Evolutionary conservation across 2,329 filamentous ascomycete genomes (phyloP), one percentile per base, ranked within the genome.

Genomic region (Phialophora chinensis): DNA sequence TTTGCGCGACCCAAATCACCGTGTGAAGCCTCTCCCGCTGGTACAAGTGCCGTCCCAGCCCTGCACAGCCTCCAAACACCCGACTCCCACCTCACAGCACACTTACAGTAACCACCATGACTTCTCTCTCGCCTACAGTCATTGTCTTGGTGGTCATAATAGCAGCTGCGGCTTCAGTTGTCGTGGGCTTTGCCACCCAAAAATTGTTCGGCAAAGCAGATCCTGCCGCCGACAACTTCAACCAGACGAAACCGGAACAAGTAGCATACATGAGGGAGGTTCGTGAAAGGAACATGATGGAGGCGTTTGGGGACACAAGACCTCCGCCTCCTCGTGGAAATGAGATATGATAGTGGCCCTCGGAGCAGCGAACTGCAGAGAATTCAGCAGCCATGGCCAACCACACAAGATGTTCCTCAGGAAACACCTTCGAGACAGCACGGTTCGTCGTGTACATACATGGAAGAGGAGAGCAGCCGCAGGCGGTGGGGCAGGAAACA

Each of bases 241-340:
- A 70, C 20, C 31, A 44, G 11, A 65, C 55, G 49, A 55, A 54
- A 44, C n/a, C 55, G 3, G 53, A 58, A 25, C 68, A 70, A 38
- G 25, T 59, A 31, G 66, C 61, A 42, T 70, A 68, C 42, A 66
- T 66, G 66, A 66, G 68, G 50, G 68, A 70, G 38, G 63, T 70
- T 3, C 63, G 68, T 23, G 14, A 49, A 11, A 63, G 68, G 29
- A 62, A 60, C 25, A 55, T 64, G 27, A 62, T 64, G 63, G 29
- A 33, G n/a, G 53, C 61, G 3, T 66, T 63, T 31, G 54, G 58
- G 14, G 68, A 69, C 14, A 47, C 35, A 25, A 65, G 57, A 17
- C 62, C 49, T n/a, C 17, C 20, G 6, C 38, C 47, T 49, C 60
- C 12, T 23, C 35, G 55, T 47, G 44, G 33, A 27, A 25, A 44